These are phyloP conservation scores for Aspergillus spinulosporus DNA, from an alignment of 2,329 filamentous ascomycete species.

Conservation along the genomic window DNA sequence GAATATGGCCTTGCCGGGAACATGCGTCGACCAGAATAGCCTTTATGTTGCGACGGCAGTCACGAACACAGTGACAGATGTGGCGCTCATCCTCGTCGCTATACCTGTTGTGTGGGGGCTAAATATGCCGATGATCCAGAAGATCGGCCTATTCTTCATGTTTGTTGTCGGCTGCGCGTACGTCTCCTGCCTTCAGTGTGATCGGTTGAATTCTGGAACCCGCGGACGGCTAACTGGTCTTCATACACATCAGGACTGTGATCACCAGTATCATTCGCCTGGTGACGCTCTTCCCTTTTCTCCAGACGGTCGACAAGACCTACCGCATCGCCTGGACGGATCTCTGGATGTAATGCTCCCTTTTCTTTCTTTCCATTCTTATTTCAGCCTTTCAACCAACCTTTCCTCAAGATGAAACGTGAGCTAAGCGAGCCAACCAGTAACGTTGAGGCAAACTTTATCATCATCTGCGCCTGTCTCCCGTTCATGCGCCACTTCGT, in stretches of 20 bases:
- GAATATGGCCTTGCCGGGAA: slow-evolving; percentile 19
- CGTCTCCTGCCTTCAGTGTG: not conserved
- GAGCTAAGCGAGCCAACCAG: slow-evolving; percentile 7
- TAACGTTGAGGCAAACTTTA: slow-evolving; percentile 29
- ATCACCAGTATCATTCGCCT: slow-evolving; percentile 26
- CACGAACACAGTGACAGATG: slow-evolving; percentile 27
- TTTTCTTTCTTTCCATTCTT: slow-evolving; percentile 13
- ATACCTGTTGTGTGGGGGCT: slow-evolving; percentile 19
- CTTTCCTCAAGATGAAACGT: too few relatives aligned
- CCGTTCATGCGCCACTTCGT: slow-evolving; percentile 28
- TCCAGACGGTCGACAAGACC: slow-evolving; percentile 21
- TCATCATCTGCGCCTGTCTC: slow-evolving; percentile 28
- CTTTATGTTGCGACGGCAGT: slow-evolving; percentile 26
- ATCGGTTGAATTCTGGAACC: too few relatives aligned
- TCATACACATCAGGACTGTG: slow-evolving; percentile 18
- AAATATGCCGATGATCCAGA: slow-evolving; percentile 19
- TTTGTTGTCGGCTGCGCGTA: slow-evolving; percentile 24
- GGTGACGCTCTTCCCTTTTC: slow-evolving; percentile 25
- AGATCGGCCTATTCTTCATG: slow-evolving; percentile 21
- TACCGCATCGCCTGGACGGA: slow-evolving; percentile 18
- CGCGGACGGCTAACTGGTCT: not conserved
- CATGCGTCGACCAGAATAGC: slow-evolving; percentile 19
- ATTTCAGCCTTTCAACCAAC: not conserved
- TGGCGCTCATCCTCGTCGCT: slow-evolving; percentile 25
- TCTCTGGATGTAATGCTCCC: slow-evolving; percentile 17